Conservation (phyloP, 345 rosid species). For the Eutrema heterophyllum region DNA sequence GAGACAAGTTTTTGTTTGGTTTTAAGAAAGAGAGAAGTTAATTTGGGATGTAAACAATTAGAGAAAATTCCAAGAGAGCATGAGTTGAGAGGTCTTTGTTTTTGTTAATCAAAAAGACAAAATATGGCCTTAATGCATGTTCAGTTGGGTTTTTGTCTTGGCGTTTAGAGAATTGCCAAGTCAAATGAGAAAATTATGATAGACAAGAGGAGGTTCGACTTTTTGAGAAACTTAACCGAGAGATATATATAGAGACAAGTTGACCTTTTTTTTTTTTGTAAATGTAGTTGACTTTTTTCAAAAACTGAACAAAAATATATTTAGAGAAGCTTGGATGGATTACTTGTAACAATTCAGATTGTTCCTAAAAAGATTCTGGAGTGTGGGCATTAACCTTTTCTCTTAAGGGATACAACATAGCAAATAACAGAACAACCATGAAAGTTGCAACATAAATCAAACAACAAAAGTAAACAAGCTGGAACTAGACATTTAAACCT, state of each 20-base stretch:
- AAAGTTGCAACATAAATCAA: conserved; percentile 2
- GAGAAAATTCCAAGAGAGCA: background rate
- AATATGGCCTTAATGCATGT: background rate
- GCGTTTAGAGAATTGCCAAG: too few species aligned
- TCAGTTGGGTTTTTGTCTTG: too few species aligned
- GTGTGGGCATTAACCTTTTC: too few species aligned
- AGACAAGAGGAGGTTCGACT: too few species aligned
- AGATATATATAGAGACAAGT: background rate
- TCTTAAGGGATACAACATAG: too few species aligned
- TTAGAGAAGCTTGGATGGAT: background rate
- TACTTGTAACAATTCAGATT: background rate
- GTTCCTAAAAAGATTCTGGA: background rate
- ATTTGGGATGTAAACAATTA: background rate
- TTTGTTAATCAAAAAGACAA: background rate
- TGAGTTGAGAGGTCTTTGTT: background rate
- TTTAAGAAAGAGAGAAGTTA: background rate
- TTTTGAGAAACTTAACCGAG: background rate
- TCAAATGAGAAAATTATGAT: too few species aligned
- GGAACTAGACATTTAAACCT: conserved; percentile 42
- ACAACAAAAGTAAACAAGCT: background rate
- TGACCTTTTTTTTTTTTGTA: too few species aligned
- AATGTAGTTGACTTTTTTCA: background rate
- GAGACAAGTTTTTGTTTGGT: too few species aligned
- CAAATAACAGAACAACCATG: too few species aligned
- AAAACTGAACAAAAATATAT: background rate